These are phyloP conservation scores for Penicillium sp. DNA, from an alignment of 2,329 filamentous ascomycete genomes.

Conservation along the genomic window DNA sequence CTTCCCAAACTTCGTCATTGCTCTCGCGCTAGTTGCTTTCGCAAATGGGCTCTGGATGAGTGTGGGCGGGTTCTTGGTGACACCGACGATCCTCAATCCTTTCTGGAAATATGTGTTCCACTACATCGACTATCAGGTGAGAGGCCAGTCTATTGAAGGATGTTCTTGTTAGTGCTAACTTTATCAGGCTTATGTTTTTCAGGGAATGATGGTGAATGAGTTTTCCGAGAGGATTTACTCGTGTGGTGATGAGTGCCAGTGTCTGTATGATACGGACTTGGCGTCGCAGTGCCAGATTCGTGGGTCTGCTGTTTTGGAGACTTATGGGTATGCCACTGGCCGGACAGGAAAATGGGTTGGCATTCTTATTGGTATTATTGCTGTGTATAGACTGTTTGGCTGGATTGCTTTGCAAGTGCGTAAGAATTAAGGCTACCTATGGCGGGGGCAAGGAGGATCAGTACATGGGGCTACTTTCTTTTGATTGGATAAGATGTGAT, in stretches of 20 bases:
- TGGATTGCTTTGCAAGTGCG: constrained; percentile 57
- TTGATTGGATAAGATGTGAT: neutral
- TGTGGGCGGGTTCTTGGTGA: constrained; percentile 79
- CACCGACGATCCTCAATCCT: constrained; percentile 68
- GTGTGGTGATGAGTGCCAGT: constrained; percentile 62
- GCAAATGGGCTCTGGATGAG: constrained; percentile 90
- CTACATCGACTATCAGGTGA: constrained; percentile 79
- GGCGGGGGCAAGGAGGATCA: neutral
- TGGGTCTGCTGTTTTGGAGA: constrained; percentile 67
- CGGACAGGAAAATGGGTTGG: constrained; percentile 69
- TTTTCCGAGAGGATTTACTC: constrained; percentile 65
- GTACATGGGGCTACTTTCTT: neutral
- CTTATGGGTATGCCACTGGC: constrained; percentile 68
- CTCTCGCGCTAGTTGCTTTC: constrained; percentile 77
- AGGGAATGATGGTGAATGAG: constrained; percentile 93
- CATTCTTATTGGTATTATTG: constrained; percentile 74
- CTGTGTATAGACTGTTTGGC: constrained; percentile 69
- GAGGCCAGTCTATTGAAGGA: neutral
- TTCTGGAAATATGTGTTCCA: constrained; percentile 89
- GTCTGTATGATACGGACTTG: constrained; percentile 69
- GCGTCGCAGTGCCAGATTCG: constrained; percentile 66
- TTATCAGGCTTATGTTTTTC: constrained; percentile 70
- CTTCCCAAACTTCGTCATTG: constrained; percentile 76
- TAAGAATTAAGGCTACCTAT: neutral
- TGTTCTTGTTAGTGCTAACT: neutral